Base-by-base conservation (phyloP, 805 yeast genomes). In the Candida silvicultrix region DNA sequence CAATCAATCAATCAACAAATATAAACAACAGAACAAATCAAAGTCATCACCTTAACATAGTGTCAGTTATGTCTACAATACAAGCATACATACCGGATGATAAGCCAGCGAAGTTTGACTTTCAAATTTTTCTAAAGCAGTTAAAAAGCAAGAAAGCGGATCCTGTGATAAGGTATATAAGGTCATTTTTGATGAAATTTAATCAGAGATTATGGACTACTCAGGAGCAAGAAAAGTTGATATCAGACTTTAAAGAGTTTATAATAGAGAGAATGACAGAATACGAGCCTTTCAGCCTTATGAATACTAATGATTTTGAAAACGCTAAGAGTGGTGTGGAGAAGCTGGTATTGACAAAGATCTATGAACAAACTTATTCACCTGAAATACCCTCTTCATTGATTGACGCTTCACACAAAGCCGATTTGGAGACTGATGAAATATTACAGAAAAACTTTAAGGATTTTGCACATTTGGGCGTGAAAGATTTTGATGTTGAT, bases 311-410 rank as follows among this genome's bases (percentile, higher is more conserved):
- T 19, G 81, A 76, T 44, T 66, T 86, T 43, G 80, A 74, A 35
- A 89, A 90, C 58, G 83, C 95, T 2, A 69, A 82, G 53, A 97
- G 89, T 55, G 99, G 99, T 0, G 73, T 94, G 56, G 99, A 94
- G 64, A 94, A 94, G 63, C 72, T 94, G 38, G 74, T 95, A 10
- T 88, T 90, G 95, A 90, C 92, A 46, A 74, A 96, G 51, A 65
- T 95, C 2, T 90, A 89, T 62, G 71, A 72, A 1, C 78, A 77
- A 45, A 84, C 92, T 28, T 95, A 85, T 59, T 81, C 97, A 0
- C 97, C 98, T 0, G 77, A 72, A 39, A 74, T 78, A n/a, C 67
- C 76, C 2, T 68, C 62, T 9, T 53, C 63, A 6, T 66, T 58
- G 48, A 67, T 77, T 47, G 80, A 73, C 43, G 77, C 61, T 46